Conservation (phyloP, 2,329 filamentous ascomycete genomes). For the Microcyclospora tardicrescens region DNA sequence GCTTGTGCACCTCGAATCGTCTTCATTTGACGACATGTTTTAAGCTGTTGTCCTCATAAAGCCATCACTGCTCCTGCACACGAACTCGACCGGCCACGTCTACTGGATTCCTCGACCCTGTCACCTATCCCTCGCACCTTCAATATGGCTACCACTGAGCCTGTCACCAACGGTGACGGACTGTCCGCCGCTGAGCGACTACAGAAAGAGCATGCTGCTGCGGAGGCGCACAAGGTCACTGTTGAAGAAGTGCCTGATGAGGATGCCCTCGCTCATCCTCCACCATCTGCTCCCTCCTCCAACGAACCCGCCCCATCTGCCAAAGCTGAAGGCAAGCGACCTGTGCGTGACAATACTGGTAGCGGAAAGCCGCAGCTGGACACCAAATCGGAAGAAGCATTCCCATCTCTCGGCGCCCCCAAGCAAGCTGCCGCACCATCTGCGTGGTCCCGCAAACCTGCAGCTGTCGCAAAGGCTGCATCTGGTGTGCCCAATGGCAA, state of each 20-base stretch:
- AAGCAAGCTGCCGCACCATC: slow-evolving; percentile 51
- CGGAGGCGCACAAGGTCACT: slow-evolving; percentile 45
- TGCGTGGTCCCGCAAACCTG: slow-evolving; percentile 63
- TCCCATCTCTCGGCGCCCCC: slow-evolving; percentile 74
- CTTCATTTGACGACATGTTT: too few relatives aligned
- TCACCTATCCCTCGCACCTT: background rate
- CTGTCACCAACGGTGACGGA: slow-evolving; percentile 6
- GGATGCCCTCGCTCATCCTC: slow-evolving; percentile 51
- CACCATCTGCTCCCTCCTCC: slow-evolving; percentile 34
- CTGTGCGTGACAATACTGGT: slow-evolving; percentile 34
- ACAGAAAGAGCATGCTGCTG: slow-evolving; percentile 39
- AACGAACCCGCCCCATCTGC: slow-evolving; percentile 40
- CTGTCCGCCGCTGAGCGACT: slow-evolving; percentile 41
- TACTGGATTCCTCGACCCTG: background rate
- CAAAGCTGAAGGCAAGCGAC: slow-evolving; percentile 58
- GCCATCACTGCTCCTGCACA: too few relatives aligned
- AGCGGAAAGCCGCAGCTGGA: slow-evolving; percentile 44
- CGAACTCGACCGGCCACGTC: background rate
- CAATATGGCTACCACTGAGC: background rate
- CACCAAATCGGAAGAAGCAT: slow-evolving; percentile 77
- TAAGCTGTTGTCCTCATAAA: too few relatives aligned
- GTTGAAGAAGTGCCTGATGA: slow-evolving; percentile 76
- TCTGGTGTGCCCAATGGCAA: slow-evolving; percentile 36
- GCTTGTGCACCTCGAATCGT: too few relatives aligned
- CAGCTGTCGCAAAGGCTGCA: slow-evolving; percentile 33